Evolutionary conservation across 139 green algal genomes (phyloP).

Genomic region (Micractinium sp.): DNA sequence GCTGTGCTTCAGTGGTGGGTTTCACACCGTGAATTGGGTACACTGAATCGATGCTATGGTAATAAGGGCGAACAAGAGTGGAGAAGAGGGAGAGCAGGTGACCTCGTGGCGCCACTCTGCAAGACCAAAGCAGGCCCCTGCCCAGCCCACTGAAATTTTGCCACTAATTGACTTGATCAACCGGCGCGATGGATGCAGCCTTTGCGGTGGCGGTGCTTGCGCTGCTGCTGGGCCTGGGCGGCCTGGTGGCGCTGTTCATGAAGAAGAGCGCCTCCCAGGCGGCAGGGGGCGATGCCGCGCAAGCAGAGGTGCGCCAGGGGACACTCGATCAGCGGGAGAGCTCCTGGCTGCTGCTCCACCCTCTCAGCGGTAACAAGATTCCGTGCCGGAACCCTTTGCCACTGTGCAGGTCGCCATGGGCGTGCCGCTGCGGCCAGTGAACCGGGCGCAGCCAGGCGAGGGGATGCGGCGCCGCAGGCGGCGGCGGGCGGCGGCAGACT

Average conservation of each 20-base stretch:
- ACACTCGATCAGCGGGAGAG: background rate
- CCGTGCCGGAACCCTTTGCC: background rate
- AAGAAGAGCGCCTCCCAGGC: background rate
- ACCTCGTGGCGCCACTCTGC: too few species aligned
- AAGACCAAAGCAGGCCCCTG: too few species aligned
- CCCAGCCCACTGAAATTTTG: too few species aligned
- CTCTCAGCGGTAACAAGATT: background rate
- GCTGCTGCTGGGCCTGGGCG: background rate
- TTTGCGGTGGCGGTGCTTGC: background rate
- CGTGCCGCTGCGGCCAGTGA: constrained; percentile 1
- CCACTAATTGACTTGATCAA: too few species aligned
- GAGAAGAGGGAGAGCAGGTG: too few species aligned
- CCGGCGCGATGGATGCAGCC: background rate
- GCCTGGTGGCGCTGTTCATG: background rate
- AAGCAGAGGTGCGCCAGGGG: background rate
- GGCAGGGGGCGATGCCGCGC: background rate
- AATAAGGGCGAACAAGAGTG: too few species aligned
- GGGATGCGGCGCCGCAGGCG: background rate
- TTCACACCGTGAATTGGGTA: too few species aligned
- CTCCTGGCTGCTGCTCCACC: background rate
- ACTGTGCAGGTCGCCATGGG: background rate
- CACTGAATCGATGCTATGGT: too few species aligned
- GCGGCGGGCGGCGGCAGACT: constrained; percentile 7
- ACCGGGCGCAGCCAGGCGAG: background rate
- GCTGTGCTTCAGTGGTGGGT: too few species aligned